phyloP scores from a whole-genome alignment of 2,329 filamentous ascomycete genomes.

The Monosporascus sp. region DNA sequence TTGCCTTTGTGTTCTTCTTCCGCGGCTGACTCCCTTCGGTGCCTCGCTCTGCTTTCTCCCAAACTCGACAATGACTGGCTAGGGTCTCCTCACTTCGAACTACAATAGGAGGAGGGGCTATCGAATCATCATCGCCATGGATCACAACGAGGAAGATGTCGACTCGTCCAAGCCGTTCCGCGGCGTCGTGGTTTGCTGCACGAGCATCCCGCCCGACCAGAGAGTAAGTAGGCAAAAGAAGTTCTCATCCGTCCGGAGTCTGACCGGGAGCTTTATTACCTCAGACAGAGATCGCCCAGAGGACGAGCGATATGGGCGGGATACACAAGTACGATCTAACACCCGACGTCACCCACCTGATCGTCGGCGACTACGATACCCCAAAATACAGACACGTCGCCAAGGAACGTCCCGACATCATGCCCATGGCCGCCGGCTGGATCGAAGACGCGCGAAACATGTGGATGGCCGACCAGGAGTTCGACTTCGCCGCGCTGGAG shows the following conservation, averaged over 20 bases:
- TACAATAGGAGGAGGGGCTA: too few species aligned
- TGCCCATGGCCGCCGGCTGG: constrained; percentile 77
- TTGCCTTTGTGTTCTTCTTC: too few species aligned
- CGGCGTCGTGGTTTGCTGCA: constrained; percentile 80
- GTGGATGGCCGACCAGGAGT: constrained; percentile 75
- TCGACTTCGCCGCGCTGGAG: constrained; percentile 69
- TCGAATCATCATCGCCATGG: not conserved
- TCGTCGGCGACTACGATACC: constrained; percentile 84
- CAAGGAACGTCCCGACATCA: constrained; percentile 79
- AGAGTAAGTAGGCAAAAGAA: constrained; percentile 50
- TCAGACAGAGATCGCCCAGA: constrained; percentile 52
- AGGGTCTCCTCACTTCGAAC: too few species aligned
- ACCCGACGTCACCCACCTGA: constrained; percentile 90
- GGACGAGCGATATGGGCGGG: constrained; percentile 78
- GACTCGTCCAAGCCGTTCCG: constrained; percentile 60
- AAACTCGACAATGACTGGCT: too few species aligned
- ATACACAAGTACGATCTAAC: constrained; percentile 86
- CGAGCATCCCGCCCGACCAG: constrained; percentile 73
- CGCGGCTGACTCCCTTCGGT: too few species aligned
- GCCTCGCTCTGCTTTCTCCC: too few species aligned
- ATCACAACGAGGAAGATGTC: constrained; percentile 21
- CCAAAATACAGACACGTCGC: constrained; percentile 96
- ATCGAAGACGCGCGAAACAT: constrained; percentile 71
- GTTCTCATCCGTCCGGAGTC: not conserved
- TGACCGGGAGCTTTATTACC: not conserved